Evolutionary conservation across 371 early-diverging fungal species (phyloP), one percentile per base, ranked within the genome.

Genomic region (Mucor velutinosus): DNA sequence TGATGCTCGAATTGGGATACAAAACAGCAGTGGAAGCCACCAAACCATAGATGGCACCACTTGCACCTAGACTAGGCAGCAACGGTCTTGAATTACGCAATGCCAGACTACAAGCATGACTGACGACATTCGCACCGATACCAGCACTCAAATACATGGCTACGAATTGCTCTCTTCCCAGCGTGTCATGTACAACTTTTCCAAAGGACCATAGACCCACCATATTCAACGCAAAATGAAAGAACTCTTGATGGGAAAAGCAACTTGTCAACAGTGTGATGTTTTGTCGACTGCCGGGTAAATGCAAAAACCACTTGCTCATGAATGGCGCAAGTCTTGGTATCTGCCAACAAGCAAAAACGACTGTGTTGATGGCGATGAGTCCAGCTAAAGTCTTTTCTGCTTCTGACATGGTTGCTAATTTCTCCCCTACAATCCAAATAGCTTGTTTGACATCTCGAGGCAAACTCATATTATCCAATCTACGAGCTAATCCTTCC

Each of bases 71-170:
- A 14, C 86, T 83, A 2, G 92, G 92, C 51, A 87, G 57, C 30
- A 93, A 75, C 0, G 82, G 71, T 25, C 79, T 68, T 10, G 78
- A 74, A 15, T 81, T 71, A 21, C 84, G 75, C 23, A 86, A 70
- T 1, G 75, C 76, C 29, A 89, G 60, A 11, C 85, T 80, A 10
- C 77, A 66, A 1, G 81, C 60, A 74, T 94, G 94, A 53, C 89
- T 90, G 7, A 80, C 84, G 3, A 91, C 73, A 51, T 88, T 86
- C 0, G 93, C 86, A 1, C 82, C 65, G 19, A 90, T 79, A 29
- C 90, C 94, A 0, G 88, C 81, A 0, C 88, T 67, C 17, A 93
- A 39, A 62, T 94, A 94, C 65, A 92, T 88, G 0, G 93, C 94
- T 21, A 90, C 33, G 73, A 94, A 94, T 60, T 94, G 90, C 51